Percentiles rank a stretch among this genome's conserved stretches.
phyloP scores from a whole-genome alignment of 257 asterid genomes.

The Solanum microdontum region DNA sequence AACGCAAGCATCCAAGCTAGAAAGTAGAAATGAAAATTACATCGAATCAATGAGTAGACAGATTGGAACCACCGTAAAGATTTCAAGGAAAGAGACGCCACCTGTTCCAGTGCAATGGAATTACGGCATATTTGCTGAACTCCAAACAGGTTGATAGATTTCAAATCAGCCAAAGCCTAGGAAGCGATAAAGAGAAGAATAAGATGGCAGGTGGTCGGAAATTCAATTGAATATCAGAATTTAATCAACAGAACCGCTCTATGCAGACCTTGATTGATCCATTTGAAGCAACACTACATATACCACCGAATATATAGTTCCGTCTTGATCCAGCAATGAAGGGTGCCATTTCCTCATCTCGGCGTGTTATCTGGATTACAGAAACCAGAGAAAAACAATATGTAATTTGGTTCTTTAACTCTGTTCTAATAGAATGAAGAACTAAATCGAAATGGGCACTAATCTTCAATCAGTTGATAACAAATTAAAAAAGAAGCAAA shows the following conservation, averaged over 20 bases:
- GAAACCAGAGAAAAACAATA: background rate
- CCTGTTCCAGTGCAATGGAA: constrained; percentile 98
- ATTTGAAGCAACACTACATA: constrained; percentile 77
- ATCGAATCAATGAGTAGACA: background rate
- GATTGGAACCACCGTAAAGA: background rate
- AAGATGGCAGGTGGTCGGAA: background rate
- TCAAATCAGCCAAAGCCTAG: constrained; percentile 91
- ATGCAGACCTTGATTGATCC: constrained; percentile 65
- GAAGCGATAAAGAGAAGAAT: constrained; percentile 1
- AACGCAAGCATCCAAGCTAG: background rate
- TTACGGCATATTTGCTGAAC: constrained; percentile 98
- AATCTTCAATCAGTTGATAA: background rate
- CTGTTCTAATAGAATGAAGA: background rate
- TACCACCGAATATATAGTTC: constrained; percentile 90
- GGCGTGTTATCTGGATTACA: constrained; percentile 71
- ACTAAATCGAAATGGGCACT: background rate
- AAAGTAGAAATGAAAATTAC: background rate
- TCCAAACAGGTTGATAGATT: constrained; percentile 91
- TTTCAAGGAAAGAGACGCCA: constrained; percentile 5
- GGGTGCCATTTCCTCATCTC: constrained; percentile 95
- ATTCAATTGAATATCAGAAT: background rate
- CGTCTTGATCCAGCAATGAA: constrained; percentile 78
- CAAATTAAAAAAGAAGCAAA: background rate
- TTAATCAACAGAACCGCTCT: background rate
- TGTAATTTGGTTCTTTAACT: background rate